Evolutionary conservation across 106 monocot genomes (phyloP).

Genomic region (Narthecium ossifragum): DNA sequence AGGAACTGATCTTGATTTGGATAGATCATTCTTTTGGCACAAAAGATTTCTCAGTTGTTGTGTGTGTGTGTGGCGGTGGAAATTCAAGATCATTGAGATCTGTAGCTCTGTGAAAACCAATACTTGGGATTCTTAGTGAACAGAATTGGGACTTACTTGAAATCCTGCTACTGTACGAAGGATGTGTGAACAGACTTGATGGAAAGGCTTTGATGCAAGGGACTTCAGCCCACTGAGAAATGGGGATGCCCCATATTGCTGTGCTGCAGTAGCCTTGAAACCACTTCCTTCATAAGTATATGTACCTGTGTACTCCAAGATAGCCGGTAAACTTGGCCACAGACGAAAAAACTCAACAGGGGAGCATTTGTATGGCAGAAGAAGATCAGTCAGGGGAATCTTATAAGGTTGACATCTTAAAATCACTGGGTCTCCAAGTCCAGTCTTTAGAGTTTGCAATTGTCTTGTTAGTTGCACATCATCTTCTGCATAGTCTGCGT

Average conservation of each 20-base stretch:
- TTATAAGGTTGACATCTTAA: constrained; percentile 94
- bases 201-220: constrained; percentile 86
- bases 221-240: constrained; percentile 91
- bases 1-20: no score
- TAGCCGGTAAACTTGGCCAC: constrained; percentile 94
- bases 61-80: no score
- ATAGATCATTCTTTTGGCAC: no score
- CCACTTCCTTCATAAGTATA: constrained; percentile 98
- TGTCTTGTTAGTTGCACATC: constrained; percentile 61
- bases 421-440: constrained; percentile 86
- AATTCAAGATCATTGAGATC: no score
- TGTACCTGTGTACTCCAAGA: constrained; percentile 85
- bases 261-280: constrained; percentile 95
- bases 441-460: constrained; percentile 43
- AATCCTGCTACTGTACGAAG: constrained; percentile 95
- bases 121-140: no score
- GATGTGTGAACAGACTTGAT: constrained; percentile 97
- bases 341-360: constrained; percentile 93
- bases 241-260: constrained; percentile 84
- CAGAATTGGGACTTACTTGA: constrained; percentile 80
- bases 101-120: no score
- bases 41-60: no score
- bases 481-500: constrained; percentile 80
- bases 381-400: constrained; percentile 85
- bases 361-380: constrained; percentile 76